phyloP scores from a whole-genome alignment of 1,284 basidiomycete species.

The Naganishia sp. region DNA sequence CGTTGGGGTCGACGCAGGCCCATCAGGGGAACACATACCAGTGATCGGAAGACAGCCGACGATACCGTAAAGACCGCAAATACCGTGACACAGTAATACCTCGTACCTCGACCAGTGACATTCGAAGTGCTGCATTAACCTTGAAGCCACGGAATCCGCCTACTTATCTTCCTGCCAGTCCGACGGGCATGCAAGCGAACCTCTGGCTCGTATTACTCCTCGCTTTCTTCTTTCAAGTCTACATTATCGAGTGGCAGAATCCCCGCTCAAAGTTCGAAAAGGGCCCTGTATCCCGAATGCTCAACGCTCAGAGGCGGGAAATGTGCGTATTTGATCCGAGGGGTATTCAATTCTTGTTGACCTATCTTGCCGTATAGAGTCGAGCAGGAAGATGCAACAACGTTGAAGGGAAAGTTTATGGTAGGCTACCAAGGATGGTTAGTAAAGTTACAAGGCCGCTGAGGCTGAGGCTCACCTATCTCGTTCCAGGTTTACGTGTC shows the following conservation, averaged over 20 bases:
- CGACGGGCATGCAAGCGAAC: constrained; percentile 3
- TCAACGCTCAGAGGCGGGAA: not conserved
- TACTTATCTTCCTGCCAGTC: no score
- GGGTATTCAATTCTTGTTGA: not conserved
- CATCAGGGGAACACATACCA: no score
- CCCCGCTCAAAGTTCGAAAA: not conserved
- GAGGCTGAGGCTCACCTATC: constrained; percentile 5
- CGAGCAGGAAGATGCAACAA: constrained; percentile 58
- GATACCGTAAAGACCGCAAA: no score
- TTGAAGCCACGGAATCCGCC: no score
- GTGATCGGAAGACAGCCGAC: no score
- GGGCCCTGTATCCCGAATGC: not conserved
- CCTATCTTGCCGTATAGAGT: not conserved
- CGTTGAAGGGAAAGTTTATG: constrained; percentile 72
- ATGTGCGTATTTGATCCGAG: not conserved
- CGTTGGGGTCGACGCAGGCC: no score
- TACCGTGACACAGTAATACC: no score
- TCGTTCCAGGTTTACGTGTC: constrained; percentile 65
- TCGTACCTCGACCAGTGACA: no score
- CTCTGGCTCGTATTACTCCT: constrained; percentile 6
- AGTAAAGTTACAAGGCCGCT: constrained; percentile 41
- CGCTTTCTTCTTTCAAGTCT: constrained; percentile 21
- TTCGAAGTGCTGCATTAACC: no score
- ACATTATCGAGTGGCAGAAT: constrained; percentile 15
- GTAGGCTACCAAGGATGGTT: constrained; percentile 82